Percentiles rank a stretch among this genome's conserved stretches.
Conservation (phyloP, 805 yeast genomes). For the Saccharomyces mikatae region DNA sequence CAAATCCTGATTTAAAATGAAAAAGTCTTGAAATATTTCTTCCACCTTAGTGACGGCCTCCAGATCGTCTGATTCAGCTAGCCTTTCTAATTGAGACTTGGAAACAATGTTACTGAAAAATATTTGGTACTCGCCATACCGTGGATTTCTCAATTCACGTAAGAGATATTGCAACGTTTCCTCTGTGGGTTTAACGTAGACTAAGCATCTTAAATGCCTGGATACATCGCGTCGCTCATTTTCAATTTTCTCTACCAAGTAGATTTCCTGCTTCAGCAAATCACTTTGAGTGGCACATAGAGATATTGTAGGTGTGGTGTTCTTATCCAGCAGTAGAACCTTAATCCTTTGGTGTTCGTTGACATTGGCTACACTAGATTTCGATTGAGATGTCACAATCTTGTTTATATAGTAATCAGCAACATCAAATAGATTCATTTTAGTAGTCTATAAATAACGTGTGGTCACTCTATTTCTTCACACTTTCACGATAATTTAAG, state of each 20-base stretch:
- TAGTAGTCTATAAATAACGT: background rate
- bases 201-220: slow-evolving; percentile 74
- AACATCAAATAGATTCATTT: slow-evolving; percentile 41
- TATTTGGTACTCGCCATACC: slow-evolving; percentile 67
- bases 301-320: slow-evolving; percentile 80
- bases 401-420: slow-evolving; percentile 39
- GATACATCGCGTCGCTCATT: slow-evolving; percentile 55
- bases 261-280: slow-evolving; percentile 74
- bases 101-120: slow-evolving; percentile 69
- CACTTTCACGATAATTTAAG: background rate
- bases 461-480: background rate
- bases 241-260: slow-evolving; percentile 65
- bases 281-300: slow-evolving; percentile 83
- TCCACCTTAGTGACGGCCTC: slow-evolving; percentile 70
- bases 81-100: slow-evolving; percentile 70
- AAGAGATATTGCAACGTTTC: slow-evolving; percentile 53
- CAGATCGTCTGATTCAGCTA: slow-evolving; percentile 85
- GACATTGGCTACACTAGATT: slow-evolving; percentile 7
- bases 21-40: slow-evolving; percentile 80
- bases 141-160: slow-evolving; percentile 69
- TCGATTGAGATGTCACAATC: slow-evolving; percentile 28
- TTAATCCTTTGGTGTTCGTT: slow-evolving; percentile 40
- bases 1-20: slow-evolving; percentile 62
- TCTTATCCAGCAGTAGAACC: slow-evolving; percentile 70
- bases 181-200: slow-evolving; percentile 66